Conservation (phyloP, 2,329 filamentous ascomycete species). For the Exophiala alcalophila region DNA sequence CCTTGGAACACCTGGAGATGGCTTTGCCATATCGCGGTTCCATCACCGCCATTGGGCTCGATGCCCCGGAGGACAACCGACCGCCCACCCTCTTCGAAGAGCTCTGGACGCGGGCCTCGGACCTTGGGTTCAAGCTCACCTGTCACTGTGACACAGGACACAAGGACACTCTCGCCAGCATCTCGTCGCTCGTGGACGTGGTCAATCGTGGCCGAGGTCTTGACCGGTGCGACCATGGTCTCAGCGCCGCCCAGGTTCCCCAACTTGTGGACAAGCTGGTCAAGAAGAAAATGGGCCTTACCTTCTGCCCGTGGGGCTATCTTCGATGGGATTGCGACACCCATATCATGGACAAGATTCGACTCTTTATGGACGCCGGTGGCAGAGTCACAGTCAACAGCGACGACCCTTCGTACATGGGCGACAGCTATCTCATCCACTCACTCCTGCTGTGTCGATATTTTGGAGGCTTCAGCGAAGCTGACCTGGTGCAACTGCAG, state of each 20-base stretch:
- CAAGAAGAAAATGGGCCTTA: constrained; percentile 37
- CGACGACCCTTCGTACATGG: constrained; percentile 43
- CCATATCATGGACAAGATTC: constrained; percentile 34
- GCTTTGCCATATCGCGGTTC: constrained; percentile 36
- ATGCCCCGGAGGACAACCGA: constrained; percentile 47
- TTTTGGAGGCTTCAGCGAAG: background rate
- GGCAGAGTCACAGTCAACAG: constrained; percentile 49
- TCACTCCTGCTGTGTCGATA: background rate
- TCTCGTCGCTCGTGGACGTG: no score
- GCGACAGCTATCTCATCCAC: background rate
- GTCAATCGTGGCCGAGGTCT: background rate
- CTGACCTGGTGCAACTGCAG: constrained; percentile 1
- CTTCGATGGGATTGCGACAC: constrained; percentile 22
- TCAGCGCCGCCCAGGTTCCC: constrained; percentile 38
- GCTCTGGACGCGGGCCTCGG: constrained; percentile 34
- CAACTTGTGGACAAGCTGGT: constrained; percentile 36
- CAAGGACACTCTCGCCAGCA: no score
- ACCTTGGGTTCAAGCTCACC: background rate
- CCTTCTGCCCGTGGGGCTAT: constrained; percentile 41
- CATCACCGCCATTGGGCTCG: constrained; percentile 41
- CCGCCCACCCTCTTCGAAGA: constrained; percentile 47
- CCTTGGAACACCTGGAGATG: constrained; percentile 39
- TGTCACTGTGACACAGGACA: no score
- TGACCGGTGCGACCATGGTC: constrained; percentile 43
- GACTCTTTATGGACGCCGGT: background rate